Evolutionary conservation across 1,139 yeast species (phyloP).

Genomic region (Yamadazyma sp.): DNA sequence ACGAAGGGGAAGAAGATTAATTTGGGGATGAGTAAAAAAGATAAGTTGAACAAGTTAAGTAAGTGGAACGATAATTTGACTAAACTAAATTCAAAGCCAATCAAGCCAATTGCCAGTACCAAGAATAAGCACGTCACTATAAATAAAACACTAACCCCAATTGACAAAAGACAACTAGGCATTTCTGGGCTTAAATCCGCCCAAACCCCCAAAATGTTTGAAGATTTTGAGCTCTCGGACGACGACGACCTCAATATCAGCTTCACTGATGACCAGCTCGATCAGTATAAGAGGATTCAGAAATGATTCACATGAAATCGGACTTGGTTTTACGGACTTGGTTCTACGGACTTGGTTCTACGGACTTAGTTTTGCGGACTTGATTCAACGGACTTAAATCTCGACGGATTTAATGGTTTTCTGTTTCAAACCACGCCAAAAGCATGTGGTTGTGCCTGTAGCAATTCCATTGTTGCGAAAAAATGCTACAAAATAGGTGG

Average conservation of each 20-base stretch:
- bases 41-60: slow-evolving; percentile 11
- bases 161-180: too few relatives aligned
- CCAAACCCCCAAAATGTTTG: slow-evolving; percentile 2
- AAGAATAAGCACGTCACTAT: not conserved
- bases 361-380: not conserved
- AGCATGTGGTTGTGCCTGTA: too few relatives aligned
- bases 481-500: too few relatives aligned
- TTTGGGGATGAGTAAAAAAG: slow-evolving; percentile 15
- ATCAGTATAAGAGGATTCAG: slow-evolving; percentile 3
- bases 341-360: too few relatives aligned
- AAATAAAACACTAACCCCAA: too few relatives aligned
- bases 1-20: slow-evolving; percentile 13
- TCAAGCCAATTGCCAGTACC: not conserved
- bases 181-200: not conserved
- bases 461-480: too few relatives aligned
- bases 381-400: not conserved
- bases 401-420: not conserved
- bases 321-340: too few relatives aligned
- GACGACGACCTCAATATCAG: slow-evolving; percentile 9
- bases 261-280: slow-evolving; percentile 6
- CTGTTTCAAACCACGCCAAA: too few relatives aligned
- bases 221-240: slow-evolving; percentile 4
- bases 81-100: not conserved
- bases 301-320: too few relatives aligned
- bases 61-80: slow-evolving; percentile 14